These are phyloP conservation scores for Leishmania tarentolae DNA, from an alignment of 208 protist genomes.

Conservation along the genomic window DNA sequence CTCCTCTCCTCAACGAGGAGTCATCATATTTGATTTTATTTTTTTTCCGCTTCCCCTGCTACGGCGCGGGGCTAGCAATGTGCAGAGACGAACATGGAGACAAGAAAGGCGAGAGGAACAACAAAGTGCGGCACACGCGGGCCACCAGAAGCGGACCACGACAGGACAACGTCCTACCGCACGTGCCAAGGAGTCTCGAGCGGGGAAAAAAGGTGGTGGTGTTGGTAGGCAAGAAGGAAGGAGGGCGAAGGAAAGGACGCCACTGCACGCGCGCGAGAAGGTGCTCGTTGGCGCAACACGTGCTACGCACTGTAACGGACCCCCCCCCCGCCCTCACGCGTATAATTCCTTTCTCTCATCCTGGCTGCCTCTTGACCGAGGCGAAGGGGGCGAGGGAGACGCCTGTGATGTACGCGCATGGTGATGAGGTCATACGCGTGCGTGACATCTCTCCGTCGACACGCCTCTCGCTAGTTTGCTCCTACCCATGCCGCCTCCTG, in stretches of 20 bases:
- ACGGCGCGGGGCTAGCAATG: too few species aligned
- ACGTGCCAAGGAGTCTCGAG: background rate
- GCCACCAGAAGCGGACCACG: too few species aligned
- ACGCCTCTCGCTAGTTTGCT: too few species aligned
- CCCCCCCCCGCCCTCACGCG: too few species aligned
- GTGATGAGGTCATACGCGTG: background rate
- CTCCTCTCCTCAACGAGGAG: background rate
- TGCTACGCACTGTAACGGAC: background rate
- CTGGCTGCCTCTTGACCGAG: background rate
- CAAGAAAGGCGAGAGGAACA: too few species aligned
- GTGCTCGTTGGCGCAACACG: background rate
- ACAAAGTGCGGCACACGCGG: too few species aligned
- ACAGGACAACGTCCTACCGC: too few species aligned
- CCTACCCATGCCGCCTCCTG: too few species aligned
- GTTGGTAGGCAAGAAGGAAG: background rate
- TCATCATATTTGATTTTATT: too few species aligned
- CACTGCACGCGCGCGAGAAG: too few species aligned
- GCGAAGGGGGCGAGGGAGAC: background rate
- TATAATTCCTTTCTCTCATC: background rate
- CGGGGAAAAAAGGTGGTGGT: background rate
- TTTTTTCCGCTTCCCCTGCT: background rate
- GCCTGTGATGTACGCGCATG: background rate
- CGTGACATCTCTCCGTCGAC: too few species aligned
- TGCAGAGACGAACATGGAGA: too few species aligned
- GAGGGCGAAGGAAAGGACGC: background rate